Conservation (phyloP, 345 rosid genomes). For the Eucalyptus cloeziana region DNA sequence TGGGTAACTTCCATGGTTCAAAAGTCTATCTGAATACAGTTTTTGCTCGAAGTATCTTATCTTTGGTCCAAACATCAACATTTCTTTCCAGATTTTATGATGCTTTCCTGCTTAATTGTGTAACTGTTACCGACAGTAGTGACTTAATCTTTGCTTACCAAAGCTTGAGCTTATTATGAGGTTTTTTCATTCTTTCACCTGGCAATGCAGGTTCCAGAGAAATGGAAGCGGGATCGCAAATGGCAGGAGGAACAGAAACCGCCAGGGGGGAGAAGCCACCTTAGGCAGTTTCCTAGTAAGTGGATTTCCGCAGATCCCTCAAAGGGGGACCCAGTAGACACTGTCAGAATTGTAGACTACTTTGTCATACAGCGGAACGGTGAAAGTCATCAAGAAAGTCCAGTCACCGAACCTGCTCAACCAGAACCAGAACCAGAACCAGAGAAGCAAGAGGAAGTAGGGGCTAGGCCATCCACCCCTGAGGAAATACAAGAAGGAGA, state of each 20-base stretch:
- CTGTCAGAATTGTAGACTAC: slow-evolving; percentile 61
- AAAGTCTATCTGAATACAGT: not conserved
- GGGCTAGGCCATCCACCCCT: no score
- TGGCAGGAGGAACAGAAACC: slow-evolving; percentile 57
- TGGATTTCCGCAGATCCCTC: slow-evolving; percentile 42
- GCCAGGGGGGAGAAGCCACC: slow-evolving; percentile 38
- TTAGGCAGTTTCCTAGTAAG: slow-evolving; percentile 54
- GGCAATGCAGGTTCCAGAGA: slow-evolving; percentile 35
- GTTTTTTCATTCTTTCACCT: not conserved
- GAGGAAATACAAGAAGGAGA: no score
- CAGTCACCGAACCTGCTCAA: no score
- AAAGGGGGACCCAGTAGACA: slow-evolving; percentile 49
- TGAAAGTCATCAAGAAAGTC: not conserved
- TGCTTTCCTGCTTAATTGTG: not conserved
- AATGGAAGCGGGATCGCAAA: slow-evolving; percentile 46
- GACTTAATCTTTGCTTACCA: not conserved
- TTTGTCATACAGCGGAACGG: slow-evolving; percentile 32
- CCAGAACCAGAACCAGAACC: no score
- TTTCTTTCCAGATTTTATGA: no score
- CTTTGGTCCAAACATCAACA: not conserved
- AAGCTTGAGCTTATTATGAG: not conserved
- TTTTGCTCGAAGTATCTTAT: not conserved
- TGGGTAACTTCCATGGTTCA: not conserved
- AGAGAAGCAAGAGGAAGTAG: no score
- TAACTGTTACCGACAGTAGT: not conserved